Conservation (phyloP, 1,139 yeast genomes). For the Debaryomyces singareniensis region DNA sequence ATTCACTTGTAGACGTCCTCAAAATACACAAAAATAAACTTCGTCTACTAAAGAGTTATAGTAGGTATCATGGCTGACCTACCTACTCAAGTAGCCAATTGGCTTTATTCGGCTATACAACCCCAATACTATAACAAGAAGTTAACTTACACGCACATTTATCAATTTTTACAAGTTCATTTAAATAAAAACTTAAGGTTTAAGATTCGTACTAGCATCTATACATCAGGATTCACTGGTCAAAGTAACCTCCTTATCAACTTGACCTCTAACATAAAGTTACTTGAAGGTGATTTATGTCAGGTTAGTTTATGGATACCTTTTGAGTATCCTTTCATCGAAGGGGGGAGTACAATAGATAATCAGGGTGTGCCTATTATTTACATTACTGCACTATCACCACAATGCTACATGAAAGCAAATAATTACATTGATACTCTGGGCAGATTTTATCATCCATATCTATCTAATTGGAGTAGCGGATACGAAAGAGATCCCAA, state of each 20-base stretch:
- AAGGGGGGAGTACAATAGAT: conserved; percentile 3
- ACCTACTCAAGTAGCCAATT: conserved; percentile 31
- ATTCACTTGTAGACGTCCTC: no score
- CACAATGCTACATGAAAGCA: conserved; percentile 39
- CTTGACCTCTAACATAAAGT: conserved; percentile 52
- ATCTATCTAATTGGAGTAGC: conserved; percentile 52
- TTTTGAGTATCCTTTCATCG: conserved; percentile 48
- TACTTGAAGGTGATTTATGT: conserved; percentile 26
- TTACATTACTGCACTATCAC: conserved; percentile 47
- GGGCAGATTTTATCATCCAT: conserved; percentile 71
- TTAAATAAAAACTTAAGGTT: conserved; percentile 31
- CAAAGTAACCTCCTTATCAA: conserved; percentile 54
- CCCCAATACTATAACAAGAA: conserved; percentile 50
- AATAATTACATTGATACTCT: conserved; percentile 68
- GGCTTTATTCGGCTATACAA: conserved; percentile 40
- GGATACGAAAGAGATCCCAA: conserved; percentile 8
- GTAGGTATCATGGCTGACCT: conserved; percentile 17
- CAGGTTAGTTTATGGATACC: conserved; percentile 80
- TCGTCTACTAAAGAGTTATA: background rate
- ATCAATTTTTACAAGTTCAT: conserved; percentile 46
- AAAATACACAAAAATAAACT: background rate
- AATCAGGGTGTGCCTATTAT: conserved; percentile 52
- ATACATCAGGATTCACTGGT: conserved; percentile 53
- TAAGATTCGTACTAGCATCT: conserved; percentile 66
- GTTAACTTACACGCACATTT: conserved; percentile 55